Conservation (phyloP, 2,329 filamentous ascomycete genomes). For the Scedosporium aurantiacum region DNA sequence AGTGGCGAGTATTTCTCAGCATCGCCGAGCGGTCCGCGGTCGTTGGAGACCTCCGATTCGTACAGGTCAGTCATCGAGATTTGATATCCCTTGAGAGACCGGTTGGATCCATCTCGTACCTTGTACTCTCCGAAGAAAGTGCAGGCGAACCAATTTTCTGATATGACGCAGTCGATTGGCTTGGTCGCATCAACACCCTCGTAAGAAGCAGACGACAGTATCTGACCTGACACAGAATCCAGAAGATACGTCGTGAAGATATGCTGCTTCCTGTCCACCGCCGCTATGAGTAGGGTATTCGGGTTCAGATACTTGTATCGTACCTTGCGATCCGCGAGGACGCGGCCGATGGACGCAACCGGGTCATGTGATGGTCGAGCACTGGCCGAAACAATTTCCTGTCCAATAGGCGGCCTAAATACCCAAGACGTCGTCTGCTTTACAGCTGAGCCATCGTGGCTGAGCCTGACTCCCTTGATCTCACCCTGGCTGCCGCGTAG, state of each 20-base stretch:
- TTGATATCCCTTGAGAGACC: slow-evolving; percentile 69
- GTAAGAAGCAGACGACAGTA: slow-evolving; percentile 63
- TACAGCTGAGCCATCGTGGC: slow-evolving; percentile 27
- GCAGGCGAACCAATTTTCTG: slow-evolving; percentile 94
- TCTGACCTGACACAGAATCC: slow-evolving; percentile 73
- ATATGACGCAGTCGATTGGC: slow-evolving; percentile 64
- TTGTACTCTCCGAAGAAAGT: slow-evolving; percentile 58
- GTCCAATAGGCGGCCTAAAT: slow-evolving; percentile 53
- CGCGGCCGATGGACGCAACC: slow-evolving; percentile 87
- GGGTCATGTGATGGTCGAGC: slow-evolving; percentile 67
- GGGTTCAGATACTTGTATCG: slow-evolving; percentile 95
- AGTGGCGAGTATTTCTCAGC: slow-evolving; percentile 68
- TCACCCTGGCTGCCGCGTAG: slow-evolving; percentile 36
- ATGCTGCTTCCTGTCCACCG: slow-evolving; percentile 46
- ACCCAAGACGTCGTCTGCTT: slow-evolving; percentile 53
- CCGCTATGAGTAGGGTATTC: slow-evolving; percentile 68
- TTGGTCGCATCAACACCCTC: slow-evolving; percentile 62
- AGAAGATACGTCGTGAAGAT: slow-evolving; percentile 66
- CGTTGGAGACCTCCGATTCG: slow-evolving; percentile 72
- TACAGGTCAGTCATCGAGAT: slow-evolving; percentile 81
- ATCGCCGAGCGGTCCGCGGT: slow-evolving; percentile 67
- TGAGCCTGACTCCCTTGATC: slow-evolving; percentile 45
- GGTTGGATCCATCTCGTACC: slow-evolving; percentile 38
- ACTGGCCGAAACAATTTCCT: slow-evolving; percentile 59
- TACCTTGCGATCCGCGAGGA: slow-evolving; percentile 83